Conservation (phyloP, 768 basidiomycete species). For the Gymnopilus dilepis region DNA sequence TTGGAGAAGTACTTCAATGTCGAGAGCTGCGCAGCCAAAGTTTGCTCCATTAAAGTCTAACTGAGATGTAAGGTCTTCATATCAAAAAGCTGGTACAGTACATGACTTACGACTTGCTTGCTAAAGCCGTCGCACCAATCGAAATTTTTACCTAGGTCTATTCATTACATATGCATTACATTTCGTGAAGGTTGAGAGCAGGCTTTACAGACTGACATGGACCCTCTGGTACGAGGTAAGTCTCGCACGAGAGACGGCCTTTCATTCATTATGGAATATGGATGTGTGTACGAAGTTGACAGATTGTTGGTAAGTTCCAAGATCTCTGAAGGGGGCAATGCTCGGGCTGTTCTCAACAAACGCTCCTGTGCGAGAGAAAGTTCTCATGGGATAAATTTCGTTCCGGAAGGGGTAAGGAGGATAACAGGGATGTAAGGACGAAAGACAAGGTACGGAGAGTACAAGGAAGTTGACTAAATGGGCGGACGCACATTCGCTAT, state of each 20-base stretch:
- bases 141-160: background rate
- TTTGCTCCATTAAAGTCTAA: background rate
- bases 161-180: too few relatives aligned
- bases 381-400: background rate
- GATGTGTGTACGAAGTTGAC: background rate
- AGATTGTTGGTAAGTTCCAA: constrained; percentile 1
- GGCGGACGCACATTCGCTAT: background rate
- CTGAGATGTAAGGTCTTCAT: background rate
- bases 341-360: background rate
- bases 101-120: background rate
- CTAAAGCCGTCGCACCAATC: background rate
- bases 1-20: too few relatives aligned
- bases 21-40: too few relatives aligned
- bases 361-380: background rate
- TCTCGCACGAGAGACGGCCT: background rate
- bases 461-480: background rate
- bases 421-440: background rate
- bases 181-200: background rate
- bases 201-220: background rate
- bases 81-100: background rate
- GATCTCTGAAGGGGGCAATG: background rate
- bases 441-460: background rate
- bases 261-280: constrained; percentile 1
- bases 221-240: constrained; percentile 5
- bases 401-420: background rate